A percentile compares a stretch with the other conserved stretches of the same genome.
These are phyloP conservation scores for Sclerotiophoma versabilis DNA, from an alignment of 2,329 filamentous ascomycete species.

Conservation along the genomic window DNA sequence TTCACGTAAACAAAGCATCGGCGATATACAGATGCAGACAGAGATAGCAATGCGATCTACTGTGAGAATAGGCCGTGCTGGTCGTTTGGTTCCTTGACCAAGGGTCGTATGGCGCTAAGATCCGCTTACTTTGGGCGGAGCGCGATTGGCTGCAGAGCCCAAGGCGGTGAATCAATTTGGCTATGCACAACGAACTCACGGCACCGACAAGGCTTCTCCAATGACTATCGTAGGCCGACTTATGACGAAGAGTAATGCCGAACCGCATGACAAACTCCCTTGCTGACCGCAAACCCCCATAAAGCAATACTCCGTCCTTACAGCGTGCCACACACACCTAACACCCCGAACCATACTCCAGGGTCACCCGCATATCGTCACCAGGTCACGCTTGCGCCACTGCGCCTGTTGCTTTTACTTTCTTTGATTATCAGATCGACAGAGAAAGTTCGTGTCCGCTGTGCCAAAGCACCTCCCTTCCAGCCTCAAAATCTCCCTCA, in stretches of 20 bases:
- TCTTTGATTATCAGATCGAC: constrained; percentile 22
- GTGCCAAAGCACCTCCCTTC: constrained; percentile 1
- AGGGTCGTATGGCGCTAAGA: constrained; percentile 21
- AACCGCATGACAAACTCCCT: constrained; percentile 24
- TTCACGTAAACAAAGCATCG: not conserved
- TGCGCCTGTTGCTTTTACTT: constrained; percentile 20
- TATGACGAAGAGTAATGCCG: constrained; percentile 29
- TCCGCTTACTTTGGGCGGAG: constrained; percentile 32
- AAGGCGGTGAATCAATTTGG: constrained; percentile 18
- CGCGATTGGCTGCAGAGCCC: constrained; percentile 28
- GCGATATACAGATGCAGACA: not conserved
- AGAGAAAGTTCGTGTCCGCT: not conserved
- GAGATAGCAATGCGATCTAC: not conserved
- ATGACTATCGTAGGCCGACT: constrained; percentile 22
- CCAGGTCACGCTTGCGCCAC: constrained; percentile 37
- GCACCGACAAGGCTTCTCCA: constrained; percentile 27
- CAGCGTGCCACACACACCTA: constrained; percentile 25
- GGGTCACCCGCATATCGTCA: constrained; percentile 30
- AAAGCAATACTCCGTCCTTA: constrained; percentile 25
- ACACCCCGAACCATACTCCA: constrained; percentile 24
- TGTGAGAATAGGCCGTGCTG: constrained; percentile 10
- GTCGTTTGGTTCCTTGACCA: constrained; percentile 6
- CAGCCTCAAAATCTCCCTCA: not conserved
- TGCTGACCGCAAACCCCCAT: constrained; percentile 23
- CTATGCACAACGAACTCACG: constrained; percentile 10